Evolutionary conservation across 768 basidiomycete genomes (phyloP), one percentile per base, ranked within the genome.

Genomic region (Strobilomyces confusus): DNA sequence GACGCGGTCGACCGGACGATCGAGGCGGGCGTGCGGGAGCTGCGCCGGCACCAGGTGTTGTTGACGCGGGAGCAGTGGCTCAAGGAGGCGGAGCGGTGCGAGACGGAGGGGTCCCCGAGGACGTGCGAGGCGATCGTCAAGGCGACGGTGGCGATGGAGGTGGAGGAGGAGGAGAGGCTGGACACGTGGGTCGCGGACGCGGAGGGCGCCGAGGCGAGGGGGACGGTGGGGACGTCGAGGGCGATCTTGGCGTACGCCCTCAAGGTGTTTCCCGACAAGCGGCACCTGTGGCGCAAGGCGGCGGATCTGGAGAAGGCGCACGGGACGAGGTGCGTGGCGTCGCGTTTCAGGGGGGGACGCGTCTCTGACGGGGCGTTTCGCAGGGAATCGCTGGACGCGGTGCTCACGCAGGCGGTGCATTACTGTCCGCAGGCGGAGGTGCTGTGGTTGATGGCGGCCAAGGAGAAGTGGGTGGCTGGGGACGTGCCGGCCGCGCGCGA

Each of bases 371-470:
- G 29, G 5, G 4, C n/a, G n/a, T n/a, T 29, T 29, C 29, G 3
- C 60, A 88, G 86, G 55, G 87, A 92, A 62, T 84, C 87, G 37
- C 77, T 97, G 26, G 85, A 94, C 63, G 85, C 84, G 1, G 82
- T 98, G 5, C 81, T 98, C 40, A 77, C 75, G 43, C 81, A 87
- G 29, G 94, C 95, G 0, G 92, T 95, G 23, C 78, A 87, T 50
- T 86, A 93, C 65, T 95, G 93, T 62, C 97, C 95, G 0, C 92
- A 94, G 60, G 95, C 94, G 1, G 95, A 98, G 69, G 89, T 93
- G 0, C 76, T 99, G 6, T 98, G 97, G 97, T 79, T 98, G 30
- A 98, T 98, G 94, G 82, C 86, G 46, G 95, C 95, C 4, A 99
- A 99, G 72, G 95, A 98, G 74, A 91, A 92, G 68, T 99, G 95